These are phyloP conservation scores for Pseudogymnoascus sp. DNA, from an alignment of 2,329 filamentous ascomycete genomes.

Conservation along the genomic window DNA sequence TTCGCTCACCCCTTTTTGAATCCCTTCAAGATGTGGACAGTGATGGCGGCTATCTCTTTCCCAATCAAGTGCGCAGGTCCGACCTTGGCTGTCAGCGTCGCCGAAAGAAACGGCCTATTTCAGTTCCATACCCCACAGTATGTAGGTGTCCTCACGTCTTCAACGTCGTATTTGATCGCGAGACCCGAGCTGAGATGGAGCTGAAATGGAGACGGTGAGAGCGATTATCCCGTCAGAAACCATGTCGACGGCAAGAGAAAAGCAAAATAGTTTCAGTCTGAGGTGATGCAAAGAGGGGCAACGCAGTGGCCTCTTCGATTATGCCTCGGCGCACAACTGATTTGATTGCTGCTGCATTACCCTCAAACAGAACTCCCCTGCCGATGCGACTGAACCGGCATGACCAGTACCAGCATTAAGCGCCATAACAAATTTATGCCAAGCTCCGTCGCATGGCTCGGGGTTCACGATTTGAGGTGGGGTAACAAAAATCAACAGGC, in stretches of 20 bases:
- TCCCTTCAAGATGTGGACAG: background rate
- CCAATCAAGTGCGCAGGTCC: background rate
- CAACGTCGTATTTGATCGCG: background rate
- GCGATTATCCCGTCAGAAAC: too few relatives aligned
- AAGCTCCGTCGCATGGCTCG: slow-evolving; percentile 5
- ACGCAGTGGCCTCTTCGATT: too few relatives aligned
- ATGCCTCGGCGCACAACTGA: too few relatives aligned
- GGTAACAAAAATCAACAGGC: background rate
- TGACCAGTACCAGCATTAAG: background rate
- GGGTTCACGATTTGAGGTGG: background rate
- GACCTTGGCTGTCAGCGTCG: background rate
- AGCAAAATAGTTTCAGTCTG: too few relatives aligned
- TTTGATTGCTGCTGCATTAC: too few relatives aligned
- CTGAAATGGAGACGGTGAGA: background rate
- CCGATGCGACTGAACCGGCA: background rate
- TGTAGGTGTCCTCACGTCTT: background rate
- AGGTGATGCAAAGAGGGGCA: too few relatives aligned
- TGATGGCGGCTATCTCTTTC: slow-evolving; percentile 3
- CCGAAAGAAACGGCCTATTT: background rate
- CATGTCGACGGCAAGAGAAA: background rate
- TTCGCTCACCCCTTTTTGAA: background rate
- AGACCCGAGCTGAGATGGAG: background rate
- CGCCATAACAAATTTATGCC: background rate
- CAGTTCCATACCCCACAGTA: background rate
- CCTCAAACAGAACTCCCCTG: background rate